A percentile compares a stretch with the other conserved stretches of the same genome.
These are phyloP conservation scores for Bipolaris zeicola DNA, from an alignment of 2,329 filamentous ascomycete genomes.

Conservation along the genomic window DNA sequence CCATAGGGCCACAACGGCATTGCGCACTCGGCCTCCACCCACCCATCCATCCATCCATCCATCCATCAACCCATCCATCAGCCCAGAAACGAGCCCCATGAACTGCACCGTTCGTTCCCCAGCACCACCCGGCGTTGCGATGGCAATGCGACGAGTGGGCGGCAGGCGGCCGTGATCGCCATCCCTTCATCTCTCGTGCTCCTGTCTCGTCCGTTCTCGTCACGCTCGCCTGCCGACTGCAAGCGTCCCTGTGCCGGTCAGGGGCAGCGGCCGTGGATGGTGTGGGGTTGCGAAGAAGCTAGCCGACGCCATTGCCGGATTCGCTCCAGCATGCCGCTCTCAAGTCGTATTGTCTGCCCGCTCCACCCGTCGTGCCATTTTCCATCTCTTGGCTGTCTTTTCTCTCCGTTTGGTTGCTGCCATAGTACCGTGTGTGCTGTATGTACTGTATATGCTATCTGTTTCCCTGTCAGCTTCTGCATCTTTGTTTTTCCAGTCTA, in stretches of 20 bases:
- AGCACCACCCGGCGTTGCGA: conserved; percentile 6
- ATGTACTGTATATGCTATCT: too few species aligned
- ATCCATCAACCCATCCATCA: too few species aligned
- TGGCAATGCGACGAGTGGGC: conserved; percentile 22
- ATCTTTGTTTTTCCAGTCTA: neutral
- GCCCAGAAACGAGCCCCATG: neutral
- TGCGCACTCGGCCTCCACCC: too few species aligned
- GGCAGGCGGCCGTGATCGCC: conserved; percentile 21
- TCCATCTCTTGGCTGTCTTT: neutral
- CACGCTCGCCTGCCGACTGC: conserved; percentile 5
- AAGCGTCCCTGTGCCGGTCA: conserved; percentile 16
- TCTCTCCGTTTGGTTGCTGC: neutral
- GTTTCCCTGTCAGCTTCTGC: neutral
- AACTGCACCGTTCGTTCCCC: neutral
- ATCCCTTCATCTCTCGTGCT: conserved; percentile 26
- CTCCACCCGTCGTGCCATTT: conserved; percentile 10
- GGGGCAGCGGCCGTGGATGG: conserved; percentile 11
- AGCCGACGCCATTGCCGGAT: conserved; percentile 21
- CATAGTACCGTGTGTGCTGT: too few species aligned
- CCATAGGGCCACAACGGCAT: neutral
- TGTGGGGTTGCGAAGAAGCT: conserved; percentile 11
- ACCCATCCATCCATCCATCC: too few species aligned
- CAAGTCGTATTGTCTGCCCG: conserved; percentile 9
- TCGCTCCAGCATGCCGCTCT: conserved; percentile 1
- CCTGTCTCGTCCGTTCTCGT: conserved; percentile 9